These are phyloP conservation scores for Tylopilus subfusipes DNA, from an alignment of 768 basidiomycete species.

Conservation along the genomic window DNA sequence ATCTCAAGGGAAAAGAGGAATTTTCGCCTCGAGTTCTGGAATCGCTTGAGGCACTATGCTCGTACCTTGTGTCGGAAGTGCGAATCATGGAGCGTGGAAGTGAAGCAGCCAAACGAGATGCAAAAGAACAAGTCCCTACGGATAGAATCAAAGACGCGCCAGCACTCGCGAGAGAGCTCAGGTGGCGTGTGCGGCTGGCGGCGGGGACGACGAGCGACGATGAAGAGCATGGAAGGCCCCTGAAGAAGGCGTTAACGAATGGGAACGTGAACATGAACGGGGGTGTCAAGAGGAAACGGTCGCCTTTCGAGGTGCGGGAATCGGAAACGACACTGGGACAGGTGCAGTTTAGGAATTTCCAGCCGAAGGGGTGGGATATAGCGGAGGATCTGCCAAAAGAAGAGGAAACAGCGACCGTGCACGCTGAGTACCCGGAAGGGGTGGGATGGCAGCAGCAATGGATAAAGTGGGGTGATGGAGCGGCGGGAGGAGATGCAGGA, in stretches of 20 bases:
- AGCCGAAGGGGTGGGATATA: slow-evolving; percentile 63
- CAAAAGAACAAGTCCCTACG: slow-evolving; percentile 73
- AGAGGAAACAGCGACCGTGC: slow-evolving; percentile 37
- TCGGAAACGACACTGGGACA: slow-evolving; percentile 15
- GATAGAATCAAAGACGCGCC: slow-evolving; percentile 83
- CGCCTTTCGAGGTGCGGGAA: slow-evolving; percentile 18
- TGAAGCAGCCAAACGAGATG: slow-evolving; percentile 71
- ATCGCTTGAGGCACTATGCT: slow-evolving; percentile 66
- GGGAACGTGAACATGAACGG: slow-evolving; percentile 25
- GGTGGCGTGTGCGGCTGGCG: slow-evolving; percentile 73
- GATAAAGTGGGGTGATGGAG: slow-evolving; percentile 33
- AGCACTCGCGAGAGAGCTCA: slow-evolving; percentile 76
- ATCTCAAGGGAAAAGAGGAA: slow-evolving; percentile 58
- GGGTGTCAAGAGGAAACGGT: slow-evolving; percentile 40
- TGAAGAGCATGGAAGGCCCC: slow-evolving; percentile 40
- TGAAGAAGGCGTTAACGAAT: slow-evolving; percentile 25
- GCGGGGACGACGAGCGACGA: slow-evolving; percentile 66
- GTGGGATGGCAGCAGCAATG: slow-evolving; percentile 47
- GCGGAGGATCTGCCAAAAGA: slow-evolving; percentile 42
- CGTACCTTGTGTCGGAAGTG: slow-evolving; percentile 77
- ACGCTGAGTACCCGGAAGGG: slow-evolving; percentile 38
- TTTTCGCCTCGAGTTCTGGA: slow-evolving; percentile 59
- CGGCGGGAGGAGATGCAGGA: slow-evolving; percentile 29
- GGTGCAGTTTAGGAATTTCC: slow-evolving; percentile 60
- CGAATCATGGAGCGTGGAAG: slow-evolving; percentile 66